A percentile compares a stretch with the other conserved stretches of the same genome.
These are phyloP conservation scores for Sphaerulina vaccinii DNA, from an alignment of 2,329 filamentous ascomycete genomes.

Conservation along the genomic window DNA sequence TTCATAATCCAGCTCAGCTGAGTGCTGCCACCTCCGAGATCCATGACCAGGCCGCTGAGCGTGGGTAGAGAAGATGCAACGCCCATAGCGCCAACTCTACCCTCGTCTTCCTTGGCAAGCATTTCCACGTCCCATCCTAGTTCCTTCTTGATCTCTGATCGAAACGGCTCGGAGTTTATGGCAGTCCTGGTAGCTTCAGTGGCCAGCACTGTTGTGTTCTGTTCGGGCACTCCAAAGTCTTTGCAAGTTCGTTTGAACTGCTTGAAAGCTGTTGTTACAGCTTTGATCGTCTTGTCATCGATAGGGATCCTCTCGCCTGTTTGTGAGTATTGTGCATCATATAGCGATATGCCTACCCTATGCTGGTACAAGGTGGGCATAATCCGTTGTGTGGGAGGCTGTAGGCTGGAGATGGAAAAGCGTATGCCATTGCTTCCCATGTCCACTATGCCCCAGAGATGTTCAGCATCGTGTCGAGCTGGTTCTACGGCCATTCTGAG, in stretches of 20 bases:
- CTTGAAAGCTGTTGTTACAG: constrained; percentile 65
- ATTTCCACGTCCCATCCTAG: constrained; percentile 70
- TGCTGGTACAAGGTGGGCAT: constrained; percentile 76
- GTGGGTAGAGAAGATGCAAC: constrained; percentile 70
- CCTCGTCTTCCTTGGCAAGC: constrained; percentile 77
- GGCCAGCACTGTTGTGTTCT: constrained; percentile 73
- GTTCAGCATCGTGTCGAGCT: constrained; percentile 16
- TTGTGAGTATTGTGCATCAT: constrained; percentile 65
- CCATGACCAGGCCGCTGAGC: constrained; percentile 79
- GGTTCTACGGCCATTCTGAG: constrained; percentile 6
- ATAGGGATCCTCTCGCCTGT: constrained; percentile 53
- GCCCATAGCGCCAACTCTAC: constrained; percentile 77
- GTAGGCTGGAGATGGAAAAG: constrained; percentile 83
- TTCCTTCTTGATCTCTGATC: constrained; percentile 59
- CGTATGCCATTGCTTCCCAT: constrained; percentile 79
- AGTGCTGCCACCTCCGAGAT: constrained; percentile 73
- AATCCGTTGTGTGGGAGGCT: constrained; percentile 67
- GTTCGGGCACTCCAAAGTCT: constrained; percentile 64
- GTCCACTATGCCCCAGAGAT: constrained; percentile 36
- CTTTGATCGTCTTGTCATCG: constrained; percentile 57
- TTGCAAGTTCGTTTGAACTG: constrained; percentile 71
- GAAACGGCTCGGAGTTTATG: constrained; percentile 68
- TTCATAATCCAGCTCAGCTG: constrained; percentile 65
- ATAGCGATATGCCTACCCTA: constrained; percentile 78
- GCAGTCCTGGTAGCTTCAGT: constrained; percentile 87